Conservation (phyloP, 768 basidiomycete genomes). For the Cubamyces lactineus region DNA sequence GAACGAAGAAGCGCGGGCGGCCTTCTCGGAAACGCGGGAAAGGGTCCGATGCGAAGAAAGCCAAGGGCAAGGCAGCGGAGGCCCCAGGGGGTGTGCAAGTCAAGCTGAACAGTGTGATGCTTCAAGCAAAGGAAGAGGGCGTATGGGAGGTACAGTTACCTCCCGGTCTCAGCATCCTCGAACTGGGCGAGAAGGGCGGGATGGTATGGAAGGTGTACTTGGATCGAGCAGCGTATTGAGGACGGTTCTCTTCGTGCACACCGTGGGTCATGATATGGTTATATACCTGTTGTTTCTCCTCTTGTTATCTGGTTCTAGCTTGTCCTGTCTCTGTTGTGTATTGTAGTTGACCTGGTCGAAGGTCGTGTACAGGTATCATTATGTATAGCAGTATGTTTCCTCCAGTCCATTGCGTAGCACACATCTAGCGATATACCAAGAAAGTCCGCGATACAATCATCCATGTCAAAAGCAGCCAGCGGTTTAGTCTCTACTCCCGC, state of each 20-base stretch:
- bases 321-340: not conserved
- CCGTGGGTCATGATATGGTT: not conserved
- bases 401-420: not conserved
- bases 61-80: conserved; percentile 30
- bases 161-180: conserved; percentile 62
- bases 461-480: not conserved
- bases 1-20: conserved; percentile 21
- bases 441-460: not conserved
- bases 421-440: not conserved
- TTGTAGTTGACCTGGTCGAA: not conserved
- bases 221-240: conserved; percentile 22
- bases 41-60: conserved; percentile 16
- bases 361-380: conserved; percentile 23
- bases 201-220: conserved; percentile 73
- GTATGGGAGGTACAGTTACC: conserved; percentile 67
- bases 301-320: not conserved
- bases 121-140: conserved; percentile 49
- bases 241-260: not conserved
- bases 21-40: conserved; percentile 29
- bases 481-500: not conserved
- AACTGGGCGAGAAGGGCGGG: conserved; percentile 74
- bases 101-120: conserved; percentile 59
- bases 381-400: conserved; percentile 19
- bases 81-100: conserved; percentile 54
- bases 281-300: not conserved